A percentile compares a stretch with the other conserved stretches of the same genome.
These are phyloP conservation scores for Urtica urens DNA, from an alignment of 306 rosid species.

Conservation along the genomic window DNA sequence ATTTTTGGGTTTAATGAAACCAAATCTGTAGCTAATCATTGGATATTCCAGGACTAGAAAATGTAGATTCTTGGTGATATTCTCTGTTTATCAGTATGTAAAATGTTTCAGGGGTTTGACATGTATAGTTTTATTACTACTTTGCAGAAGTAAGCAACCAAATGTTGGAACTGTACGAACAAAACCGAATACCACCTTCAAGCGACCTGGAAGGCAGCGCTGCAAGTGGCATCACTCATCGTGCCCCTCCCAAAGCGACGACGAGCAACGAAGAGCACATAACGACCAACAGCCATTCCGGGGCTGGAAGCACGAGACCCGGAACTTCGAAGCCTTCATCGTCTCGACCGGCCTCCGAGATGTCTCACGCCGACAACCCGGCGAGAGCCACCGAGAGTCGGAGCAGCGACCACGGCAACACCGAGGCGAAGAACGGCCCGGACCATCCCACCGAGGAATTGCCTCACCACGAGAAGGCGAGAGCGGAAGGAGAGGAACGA, in stretches of 20 bases:
- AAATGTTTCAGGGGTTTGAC: constrained; percentile 1
- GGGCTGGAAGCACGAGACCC: constrained; percentile 42
- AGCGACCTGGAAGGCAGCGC: constrained; percentile 63
- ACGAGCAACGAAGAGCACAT: constrained; percentile 52
- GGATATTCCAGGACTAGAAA: too few species aligned
- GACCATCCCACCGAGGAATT: constrained; percentile 36
- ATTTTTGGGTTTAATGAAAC: too few species aligned
- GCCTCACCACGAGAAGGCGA: constrained; percentile 34
- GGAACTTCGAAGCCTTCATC: constrained; percentile 43
- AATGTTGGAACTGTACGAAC: constrained; percentile 95
- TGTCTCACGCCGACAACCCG: constrained; percentile 39
- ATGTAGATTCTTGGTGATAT: too few species aligned
- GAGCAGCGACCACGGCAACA: constrained; percentile 47
- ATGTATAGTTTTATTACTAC: constrained; percentile 16
- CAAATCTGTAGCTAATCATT: too few species aligned
- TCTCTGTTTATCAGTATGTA: too few species aligned
- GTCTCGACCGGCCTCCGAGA: constrained; percentile 40
- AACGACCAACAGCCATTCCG: constrained; percentile 43
- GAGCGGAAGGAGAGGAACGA: constrained; percentile 42
- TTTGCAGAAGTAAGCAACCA: constrained; percentile 97
- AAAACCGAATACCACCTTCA: constrained; percentile 62
- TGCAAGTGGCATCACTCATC: constrained; percentile 39
- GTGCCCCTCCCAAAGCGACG: constrained; percentile 31
- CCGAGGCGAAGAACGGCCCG: constrained; percentile 31
- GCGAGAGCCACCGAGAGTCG: constrained; percentile 30